Percentiles rank a stretch among this genome's conserved stretches.
Conservation (phyloP, 2,329 filamentous ascomycete species). For the Paecilomyces dactylethromorphus region DNA sequence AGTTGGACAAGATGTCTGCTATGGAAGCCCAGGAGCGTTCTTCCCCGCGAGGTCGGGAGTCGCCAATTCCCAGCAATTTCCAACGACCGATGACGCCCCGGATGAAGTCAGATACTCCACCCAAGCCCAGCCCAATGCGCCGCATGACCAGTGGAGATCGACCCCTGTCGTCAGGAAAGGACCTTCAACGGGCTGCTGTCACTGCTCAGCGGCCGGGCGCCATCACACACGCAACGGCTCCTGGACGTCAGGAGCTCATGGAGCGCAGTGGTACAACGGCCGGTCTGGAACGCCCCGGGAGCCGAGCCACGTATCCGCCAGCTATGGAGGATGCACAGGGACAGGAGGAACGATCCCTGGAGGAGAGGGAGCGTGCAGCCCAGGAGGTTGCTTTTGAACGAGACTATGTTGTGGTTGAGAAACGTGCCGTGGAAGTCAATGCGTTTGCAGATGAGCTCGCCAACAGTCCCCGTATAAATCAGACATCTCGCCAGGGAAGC, state of each 20-base stretch:
- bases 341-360: slow-evolving; percentile 20
- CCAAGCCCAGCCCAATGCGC: slow-evolving; percentile 22
- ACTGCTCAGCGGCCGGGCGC: slow-evolving; percentile 25
- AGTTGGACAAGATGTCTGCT: not conserved
- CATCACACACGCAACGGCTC: slow-evolving; percentile 33
- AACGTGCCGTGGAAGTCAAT: slow-evolving; percentile 91
- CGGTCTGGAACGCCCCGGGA: slow-evolving; percentile 58
- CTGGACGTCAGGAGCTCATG: slow-evolving; percentile 31
- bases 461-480: slow-evolving; percentile 62
- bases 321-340: slow-evolving; percentile 42
- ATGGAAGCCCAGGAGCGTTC: not conserved
- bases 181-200: slow-evolving; percentile 18
- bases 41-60: slow-evolving; percentile 8
- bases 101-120: slow-evolving; percentile 20
- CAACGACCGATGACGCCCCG: slow-evolving; percentile 33
- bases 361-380: slow-evolving; percentile 59
- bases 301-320: slow-evolving; percentile 38
- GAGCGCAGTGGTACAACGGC: slow-evolving; percentile 28
- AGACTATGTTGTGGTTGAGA: slow-evolving; percentile 94
- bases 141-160: slow-evolving; percentile 28
- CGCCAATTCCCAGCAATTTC: slow-evolving; percentile 14
- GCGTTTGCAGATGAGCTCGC: slow-evolving; percentile 93
- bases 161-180: slow-evolving; percentile 17
- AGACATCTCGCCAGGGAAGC: slow-evolving; percentile 48
- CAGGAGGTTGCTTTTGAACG: slow-evolving; percentile 86